These are phyloP conservation scores for Helenozyma baotianmanensis DNA, from an alignment of 805 yeast genomes.

Conservation along the genomic window DNA sequence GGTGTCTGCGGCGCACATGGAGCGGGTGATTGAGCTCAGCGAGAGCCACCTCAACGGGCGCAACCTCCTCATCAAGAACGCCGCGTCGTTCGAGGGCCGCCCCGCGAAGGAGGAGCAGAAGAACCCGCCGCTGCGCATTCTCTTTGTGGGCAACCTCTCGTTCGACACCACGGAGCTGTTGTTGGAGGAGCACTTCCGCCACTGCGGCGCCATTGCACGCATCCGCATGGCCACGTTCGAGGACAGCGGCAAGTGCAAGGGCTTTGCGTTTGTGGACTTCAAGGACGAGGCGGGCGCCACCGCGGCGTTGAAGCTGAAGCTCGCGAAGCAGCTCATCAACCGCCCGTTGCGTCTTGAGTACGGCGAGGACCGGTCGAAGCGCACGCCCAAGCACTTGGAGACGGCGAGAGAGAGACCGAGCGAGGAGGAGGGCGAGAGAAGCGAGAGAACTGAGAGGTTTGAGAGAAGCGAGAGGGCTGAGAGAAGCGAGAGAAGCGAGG, in stretches of 20 bases:
- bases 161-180: slow-evolving; percentile 85
- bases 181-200: slow-evolving; percentile 77
- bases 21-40: slow-evolving; percentile 58
- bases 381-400: no score
- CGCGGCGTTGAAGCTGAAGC: slow-evolving; percentile 69
- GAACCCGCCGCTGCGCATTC: slow-evolving; percentile 83
- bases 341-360: slow-evolving; percentile 81
- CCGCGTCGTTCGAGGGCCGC: slow-evolving; percentile 81
- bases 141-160: slow-evolving; percentile 90
- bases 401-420: no score
- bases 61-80: slow-evolving; percentile 76
- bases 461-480: slow-evolving; percentile 9
- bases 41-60: slow-evolving; percentile 79
- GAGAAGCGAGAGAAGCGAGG: slow-evolving; percentile 4
- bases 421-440: slow-evolving; percentile 18
- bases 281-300: slow-evolving; percentile 77
- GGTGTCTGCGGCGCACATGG: slow-evolving; percentile 52
- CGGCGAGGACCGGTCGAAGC: slow-evolving; percentile 91
- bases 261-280: slow-evolving; percentile 91
- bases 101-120: slow-evolving; percentile 59
- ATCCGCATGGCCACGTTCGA: slow-evolving; percentile 98
- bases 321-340: slow-evolving; percentile 61
- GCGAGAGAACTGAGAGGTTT: slow-evolving; percentile 2
- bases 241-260: slow-evolving; percentile 94
- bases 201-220: slow-evolving; percentile 80